Base-by-base conservation (phyloP, 129 eudicot genomes). In the Kitagawia praeruptora region DNA sequence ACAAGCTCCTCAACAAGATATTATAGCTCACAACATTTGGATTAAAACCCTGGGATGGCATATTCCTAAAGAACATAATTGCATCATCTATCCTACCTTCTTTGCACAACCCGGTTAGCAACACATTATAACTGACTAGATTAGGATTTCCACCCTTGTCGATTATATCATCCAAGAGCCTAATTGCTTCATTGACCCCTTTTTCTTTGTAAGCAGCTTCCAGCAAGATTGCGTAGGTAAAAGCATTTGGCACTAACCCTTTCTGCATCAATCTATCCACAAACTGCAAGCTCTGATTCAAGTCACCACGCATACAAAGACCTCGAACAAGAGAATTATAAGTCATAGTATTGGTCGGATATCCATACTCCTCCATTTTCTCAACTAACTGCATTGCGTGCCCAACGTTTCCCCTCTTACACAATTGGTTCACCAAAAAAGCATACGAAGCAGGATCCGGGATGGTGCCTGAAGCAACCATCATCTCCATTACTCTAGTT, bases 21-120 rank as follows among this genome's bases (percentile, higher is more conserved):
- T 90, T 90, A 82, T 90, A 92, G 70, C 92, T 92, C 85, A 88
- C 96, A 61, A 86, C 91, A 89, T 92, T 89, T 1, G 96, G 96
- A 25, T 78, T 10, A 84, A 92, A 86, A 75, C 98, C 98, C 83
- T 86, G 89, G 1, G 79, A 76, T 0, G 94, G 97, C 80, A 90
- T 81, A 82, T 85, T 83, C 87, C 97, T 90, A 80, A 90, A 95
- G 79, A 95, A 90, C 10, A 42, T 49, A 38, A 90, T 79, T 4
- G 98, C 97, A 67, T 95, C 98, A 79, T 90, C 86, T 15, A 82
- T 67, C 79, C 98, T 75, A 80, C 80, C 86, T 79, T 95, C 96
- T 81, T 83, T 90, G 78, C 98, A 95, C 75, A 92, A 87, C 56
- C 98, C 98, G 8, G 92, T 95, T 75, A 95, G 76, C 77, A 92